Percentiles rank a stretch among this genome's conserved stretches.
These are phyloP conservation scores for Phlebiopsis flavidoalba DNA, from an alignment of 768 basidiomycete species.

Conservation along the genomic window DNA sequence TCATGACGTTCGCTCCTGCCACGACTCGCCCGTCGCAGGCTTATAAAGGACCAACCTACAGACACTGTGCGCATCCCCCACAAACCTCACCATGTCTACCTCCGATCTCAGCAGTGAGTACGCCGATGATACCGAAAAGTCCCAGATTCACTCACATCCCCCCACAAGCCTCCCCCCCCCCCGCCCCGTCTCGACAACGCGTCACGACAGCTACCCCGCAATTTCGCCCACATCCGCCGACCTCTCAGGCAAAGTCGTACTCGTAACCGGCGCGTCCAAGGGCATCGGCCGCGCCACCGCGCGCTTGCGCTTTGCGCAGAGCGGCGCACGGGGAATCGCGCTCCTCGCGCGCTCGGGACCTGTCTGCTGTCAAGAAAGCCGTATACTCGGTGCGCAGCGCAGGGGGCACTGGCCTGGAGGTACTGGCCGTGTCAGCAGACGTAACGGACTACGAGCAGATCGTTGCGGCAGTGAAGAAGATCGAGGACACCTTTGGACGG, in stretches of 20 bases:
- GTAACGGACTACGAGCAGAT: background rate
- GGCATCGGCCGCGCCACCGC: conserved; percentile 24
- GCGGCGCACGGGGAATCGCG: conserved; percentile 22
- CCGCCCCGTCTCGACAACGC: background rate
- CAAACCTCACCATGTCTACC: no score
- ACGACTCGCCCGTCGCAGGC: no score
- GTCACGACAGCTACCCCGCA: conserved; percentile 19
- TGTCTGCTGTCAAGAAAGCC: background rate
- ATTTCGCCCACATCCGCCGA: conserved; percentile 18
- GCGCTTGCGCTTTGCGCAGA: conserved; percentile 22
- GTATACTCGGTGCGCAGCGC: background rate
- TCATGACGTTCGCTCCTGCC: no score
- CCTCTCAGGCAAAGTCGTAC: conserved; percentile 20
- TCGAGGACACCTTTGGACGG: background rate
- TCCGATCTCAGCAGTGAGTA: no score
- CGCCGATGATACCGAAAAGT: no score
- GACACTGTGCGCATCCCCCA: no score
- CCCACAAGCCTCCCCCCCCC: no score
- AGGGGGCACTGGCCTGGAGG: background rate
- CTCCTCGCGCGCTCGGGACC: conserved; percentile 15
- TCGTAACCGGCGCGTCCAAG: conserved; percentile 22
- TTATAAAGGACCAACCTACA: no score
- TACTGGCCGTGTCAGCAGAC: background rate
- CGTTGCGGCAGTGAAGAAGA: background rate
- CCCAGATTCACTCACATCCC: no score